Conservation (phyloP, 257 asterid genomes). For the Osmanthus fragrans region DNA sequence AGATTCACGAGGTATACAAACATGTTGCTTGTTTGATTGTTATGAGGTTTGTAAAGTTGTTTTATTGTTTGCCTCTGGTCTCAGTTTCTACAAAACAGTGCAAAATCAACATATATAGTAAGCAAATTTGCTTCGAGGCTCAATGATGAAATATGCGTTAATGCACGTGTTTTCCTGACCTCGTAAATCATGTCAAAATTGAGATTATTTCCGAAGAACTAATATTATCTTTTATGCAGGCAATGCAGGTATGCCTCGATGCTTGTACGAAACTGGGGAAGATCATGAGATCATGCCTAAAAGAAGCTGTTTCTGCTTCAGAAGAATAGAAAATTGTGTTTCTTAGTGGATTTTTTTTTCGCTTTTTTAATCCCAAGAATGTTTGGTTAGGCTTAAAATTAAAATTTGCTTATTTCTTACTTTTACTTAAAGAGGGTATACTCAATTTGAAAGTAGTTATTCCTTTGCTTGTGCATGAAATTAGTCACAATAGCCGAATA, state of each 20-base stretch:
- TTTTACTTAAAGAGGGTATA: neutral
- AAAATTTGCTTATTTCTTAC: neutral
- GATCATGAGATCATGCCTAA: conserved; percentile 77
- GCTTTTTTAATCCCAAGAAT: neutral
- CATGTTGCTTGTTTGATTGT: neutral
- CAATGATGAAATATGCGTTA: neutral
- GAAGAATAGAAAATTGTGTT: conserved; percentile 34
- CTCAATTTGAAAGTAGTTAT: neutral
- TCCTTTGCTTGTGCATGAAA: neutral
- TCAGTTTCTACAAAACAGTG: neutral
- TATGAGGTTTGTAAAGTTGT: neutral
- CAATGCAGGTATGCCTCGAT: conserved; percentile 83
- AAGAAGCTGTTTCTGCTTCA: conserved; percentile 53
- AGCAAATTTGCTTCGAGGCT: neutral
- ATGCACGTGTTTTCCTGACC: neutral
- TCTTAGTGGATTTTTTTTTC: neutral
- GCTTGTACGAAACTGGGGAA: conserved; percentile 85
- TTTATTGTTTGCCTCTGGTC: neutral
- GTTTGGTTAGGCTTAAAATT: neutral
- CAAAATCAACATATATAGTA: neutral
- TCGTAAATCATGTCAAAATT: neutral
- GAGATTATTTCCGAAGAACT: neutral
- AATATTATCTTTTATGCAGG: conserved; percentile 48
- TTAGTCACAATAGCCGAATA: too few relatives aligned
- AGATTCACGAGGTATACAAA: conserved; percentile 70